Evolutionary conservation across 2,329 filamentous ascomycete species (phyloP).

Genomic region (Trichoderma atroviride): DNA sequence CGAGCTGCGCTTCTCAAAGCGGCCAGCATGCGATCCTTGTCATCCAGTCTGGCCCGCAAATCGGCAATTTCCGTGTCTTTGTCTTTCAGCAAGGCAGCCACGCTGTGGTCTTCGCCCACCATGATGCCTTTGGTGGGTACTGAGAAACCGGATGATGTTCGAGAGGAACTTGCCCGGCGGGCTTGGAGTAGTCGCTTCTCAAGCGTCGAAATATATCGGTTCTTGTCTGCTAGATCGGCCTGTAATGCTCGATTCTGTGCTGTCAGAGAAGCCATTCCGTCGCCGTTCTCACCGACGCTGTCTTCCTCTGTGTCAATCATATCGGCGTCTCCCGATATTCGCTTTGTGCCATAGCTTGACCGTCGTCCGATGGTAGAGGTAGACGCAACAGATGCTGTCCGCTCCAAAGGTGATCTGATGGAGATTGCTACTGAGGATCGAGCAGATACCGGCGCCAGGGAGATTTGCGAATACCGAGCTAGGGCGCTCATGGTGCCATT

Average conservation of each 20-base stretch:
- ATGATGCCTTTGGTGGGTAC: conserved; percentile 63
- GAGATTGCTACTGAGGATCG: conserved; percentile 73
- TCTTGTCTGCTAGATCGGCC: conserved; percentile 94
- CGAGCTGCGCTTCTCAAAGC: conserved; percentile 84
- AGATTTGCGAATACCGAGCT: conserved; percentile 64
- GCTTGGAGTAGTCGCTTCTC: conserved; percentile 93
- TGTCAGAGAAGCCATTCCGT: conserved; percentile 78
- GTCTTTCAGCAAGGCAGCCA: conserved; percentile 74
- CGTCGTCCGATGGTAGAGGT: conserved; percentile 60
- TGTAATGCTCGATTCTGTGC: conserved; percentile 92
- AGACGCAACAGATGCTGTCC: conserved; percentile 69
- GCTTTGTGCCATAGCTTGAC: conserved; percentile 48
- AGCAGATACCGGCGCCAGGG: conserved; percentile 55
- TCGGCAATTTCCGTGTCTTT: conserved; percentile 93
- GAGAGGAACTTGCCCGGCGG: conserved; percentile 83
- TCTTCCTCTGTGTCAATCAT: conserved; percentile 63
- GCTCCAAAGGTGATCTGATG: conserved; percentile 56
- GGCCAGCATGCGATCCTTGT: conserved; percentile 91
- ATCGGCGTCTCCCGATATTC: conserved; percentile 45
- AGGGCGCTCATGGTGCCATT: conserved; percentile 72
- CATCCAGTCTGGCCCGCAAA: conserved; percentile 83
- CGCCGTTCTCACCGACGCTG: conserved; percentile 77
- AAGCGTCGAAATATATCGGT: conserved; percentile 90
- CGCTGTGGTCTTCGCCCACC: conserved; percentile 78
- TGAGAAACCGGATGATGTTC: conserved; percentile 75